Evolutionary conservation across 331 rosid species (phyloP), one percentile per base, ranked within the genome.

Genomic region (Prunus yedoensis): DNA sequence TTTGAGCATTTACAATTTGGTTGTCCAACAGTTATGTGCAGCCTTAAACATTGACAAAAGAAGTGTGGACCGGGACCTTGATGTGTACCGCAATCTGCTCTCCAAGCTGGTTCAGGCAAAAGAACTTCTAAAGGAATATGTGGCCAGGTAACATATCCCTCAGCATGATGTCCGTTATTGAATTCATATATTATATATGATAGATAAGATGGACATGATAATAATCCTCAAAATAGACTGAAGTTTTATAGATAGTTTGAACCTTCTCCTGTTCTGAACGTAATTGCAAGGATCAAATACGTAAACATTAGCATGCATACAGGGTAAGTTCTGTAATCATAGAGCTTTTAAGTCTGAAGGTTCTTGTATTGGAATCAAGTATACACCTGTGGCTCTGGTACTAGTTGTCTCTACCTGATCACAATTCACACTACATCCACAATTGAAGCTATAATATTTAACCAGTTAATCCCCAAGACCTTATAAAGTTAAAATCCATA

Each of bases 81-180:
- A 91, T 66, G 91, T 91, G 75, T 94, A 94, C 71, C 93, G 96
- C 68, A 92, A 84, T 83, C 91, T 92, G 72, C 97, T 94, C 68
- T 89, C 97, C 65, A 94, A 92, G 82, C 78, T 94, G 88, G 99
- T 92, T 82, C 97, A 94, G 85, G 97, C 97, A 16, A 94, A 92
- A 66, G 97, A 92, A 77, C 85, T 94, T 80, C 89, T 89, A 32
- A 93, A 76, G 89, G 98, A 93, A 80, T 93, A 90, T n/a, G 83
- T 94, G 51, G 93, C 82, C 76, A 92, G 99, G 97, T 92, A 78
- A 74, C 75, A 75, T 71, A 70, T 73, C 79, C 66, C 68, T 77
- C 70, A 32, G 35, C 66, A 43, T 45, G 49, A 71, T 51, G n/a
- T 43, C 32, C 30, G 27, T 68, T 65, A 25, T 61, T 71, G 35